Base-by-base conservation (phyloP, 1,139 yeast genomes). In the Debaryomyces psychrophilus region DNA sequence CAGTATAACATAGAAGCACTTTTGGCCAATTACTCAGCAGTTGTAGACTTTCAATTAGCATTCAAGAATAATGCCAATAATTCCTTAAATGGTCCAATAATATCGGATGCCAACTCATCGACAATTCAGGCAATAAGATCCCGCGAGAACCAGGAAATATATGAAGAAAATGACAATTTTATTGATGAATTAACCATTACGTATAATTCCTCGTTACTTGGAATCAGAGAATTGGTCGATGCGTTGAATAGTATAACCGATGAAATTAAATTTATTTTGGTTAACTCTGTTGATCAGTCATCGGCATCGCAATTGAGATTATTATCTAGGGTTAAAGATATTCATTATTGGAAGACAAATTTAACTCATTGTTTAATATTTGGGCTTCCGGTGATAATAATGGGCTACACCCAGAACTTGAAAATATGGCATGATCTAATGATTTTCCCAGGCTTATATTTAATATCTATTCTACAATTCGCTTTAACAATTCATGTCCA, bases 321-420 rank as follows among this genome's bases (percentile, higher is more conserved):
- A 3, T 71, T 93, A 31, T 76, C 90, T 0, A 82, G 88, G 54
- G 75, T 79, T 8, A 82, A 83, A 55, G 97, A 92, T 53, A 85
- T 89, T 36, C 68, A 72, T 43, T 81, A 77, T 55, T 93, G 97
- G 95, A 77, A 73, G 49, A 52, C 61, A 3, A 82, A 77, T 49
- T 79, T 87, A 50, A 50, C 81, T 43, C 74, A 69, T 48, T 66
- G 90, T 27, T 54, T 82, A 1, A 25, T 71, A 0, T 67, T 83
- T 43, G 90, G 93, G 0, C 22, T 81, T 0, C 96, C 97, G 0
- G 79, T 87, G 2, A 64, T 88, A 20, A 45, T 83, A 1, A 54
- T 85, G 22, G 71, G 79, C n/a, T 82, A 83, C 58, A 61, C 85
- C 1, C 67, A 65, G 49, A 41, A 68, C 67, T 27, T 76, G 69